phyloP scores from a whole-genome alignment of 2,329 filamentous ascomycete species.

The Aspergillus puulaauensis region DNA sequence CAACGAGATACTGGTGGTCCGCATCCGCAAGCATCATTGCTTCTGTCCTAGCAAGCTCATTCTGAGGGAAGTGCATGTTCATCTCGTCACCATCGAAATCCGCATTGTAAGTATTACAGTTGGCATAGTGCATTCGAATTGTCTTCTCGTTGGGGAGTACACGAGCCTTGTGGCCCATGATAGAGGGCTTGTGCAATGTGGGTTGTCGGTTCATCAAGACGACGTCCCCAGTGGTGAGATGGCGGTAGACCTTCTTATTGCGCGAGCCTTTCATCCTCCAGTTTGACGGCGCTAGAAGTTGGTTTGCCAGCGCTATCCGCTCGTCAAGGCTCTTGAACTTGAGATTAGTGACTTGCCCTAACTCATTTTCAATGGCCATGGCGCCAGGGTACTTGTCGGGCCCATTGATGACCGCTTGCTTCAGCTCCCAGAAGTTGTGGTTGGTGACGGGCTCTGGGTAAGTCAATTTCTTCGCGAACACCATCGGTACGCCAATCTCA shows the following conservation, averaged over 20 bases:
- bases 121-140: constrained; percentile 99
- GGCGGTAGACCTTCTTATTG: constrained; percentile 95
- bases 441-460: constrained; percentile 97
- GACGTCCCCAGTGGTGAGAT: constrained; percentile 94
- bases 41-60: constrained; percentile 89
- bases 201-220: constrained; percentile 99
- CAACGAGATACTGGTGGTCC: constrained; percentile 94
- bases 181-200: constrained; percentile 96
- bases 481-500: constrained; percentile 96
- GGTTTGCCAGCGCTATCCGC: constrained; percentile 84
- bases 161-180: constrained; percentile 94
- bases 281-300: constrained; percentile 81
- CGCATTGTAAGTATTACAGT: constrained; percentile 98
- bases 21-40: constrained; percentile 92
- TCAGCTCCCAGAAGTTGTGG: constrained; percentile 94
- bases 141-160: constrained; percentile 94
- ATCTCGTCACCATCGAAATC: constrained; percentile 99
- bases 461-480: constrained; percentile 93
- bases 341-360: constrained; percentile 84
- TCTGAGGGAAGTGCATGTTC: constrained; percentile 99
- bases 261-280: constrained; percentile 71
- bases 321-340: constrained; percentile 86
- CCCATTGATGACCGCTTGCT: constrained; percentile 94
- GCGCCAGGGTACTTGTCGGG: constrained; percentile 92
- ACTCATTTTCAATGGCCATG: constrained; percentile 91